Evolutionary conservation across 257 asterid genomes (phyloP).

Genomic region (Solanum virginianum): DNA sequence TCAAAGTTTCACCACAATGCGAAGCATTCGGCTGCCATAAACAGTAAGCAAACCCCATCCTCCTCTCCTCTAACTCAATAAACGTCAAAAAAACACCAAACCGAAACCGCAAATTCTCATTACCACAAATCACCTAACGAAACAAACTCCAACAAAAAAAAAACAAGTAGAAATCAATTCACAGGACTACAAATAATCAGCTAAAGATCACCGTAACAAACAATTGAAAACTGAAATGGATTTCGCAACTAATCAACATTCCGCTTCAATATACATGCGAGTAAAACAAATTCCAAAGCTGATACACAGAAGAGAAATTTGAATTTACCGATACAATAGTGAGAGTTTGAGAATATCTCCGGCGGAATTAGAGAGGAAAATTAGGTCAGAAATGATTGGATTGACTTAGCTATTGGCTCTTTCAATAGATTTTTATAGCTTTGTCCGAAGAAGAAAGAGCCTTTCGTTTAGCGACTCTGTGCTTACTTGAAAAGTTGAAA

Average conservation of each 20-base stretch:
- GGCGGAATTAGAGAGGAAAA: conserved; percentile 2
- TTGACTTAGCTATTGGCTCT: not conserved
- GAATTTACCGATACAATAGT: not conserved
- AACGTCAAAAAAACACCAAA: not conserved
- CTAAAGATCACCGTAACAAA: not conserved
- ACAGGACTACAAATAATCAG: not conserved
- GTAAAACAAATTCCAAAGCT: not conserved
- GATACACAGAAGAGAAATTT: not conserved
- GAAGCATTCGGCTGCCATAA: conserved; percentile 1
- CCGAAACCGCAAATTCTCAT: not conserved
- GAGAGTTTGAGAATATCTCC: not conserved
- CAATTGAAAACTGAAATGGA: not conserved
- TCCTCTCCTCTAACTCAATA: not conserved
- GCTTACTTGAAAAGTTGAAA: not conserved
- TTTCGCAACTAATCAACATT: not conserved
- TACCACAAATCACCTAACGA: not conserved
- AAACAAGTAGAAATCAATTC: not conserved
- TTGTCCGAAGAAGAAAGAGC: not conserved
- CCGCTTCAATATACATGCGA: not conserved
- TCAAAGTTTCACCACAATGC: not conserved
- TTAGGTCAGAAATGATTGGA: conserved; percentile 2
- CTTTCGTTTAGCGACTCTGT: not conserved
- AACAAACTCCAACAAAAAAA: not conserved
- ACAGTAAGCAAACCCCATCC: not conserved
- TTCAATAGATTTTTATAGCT: not conserved